Percentiles rank a stretch among this genome's conserved stretches.
These are phyloP conservation scores for Neofusicoccum cordaticola DNA, from an alignment of 2,329 filamentous ascomycete species.

Conservation along the genomic window DNA sequence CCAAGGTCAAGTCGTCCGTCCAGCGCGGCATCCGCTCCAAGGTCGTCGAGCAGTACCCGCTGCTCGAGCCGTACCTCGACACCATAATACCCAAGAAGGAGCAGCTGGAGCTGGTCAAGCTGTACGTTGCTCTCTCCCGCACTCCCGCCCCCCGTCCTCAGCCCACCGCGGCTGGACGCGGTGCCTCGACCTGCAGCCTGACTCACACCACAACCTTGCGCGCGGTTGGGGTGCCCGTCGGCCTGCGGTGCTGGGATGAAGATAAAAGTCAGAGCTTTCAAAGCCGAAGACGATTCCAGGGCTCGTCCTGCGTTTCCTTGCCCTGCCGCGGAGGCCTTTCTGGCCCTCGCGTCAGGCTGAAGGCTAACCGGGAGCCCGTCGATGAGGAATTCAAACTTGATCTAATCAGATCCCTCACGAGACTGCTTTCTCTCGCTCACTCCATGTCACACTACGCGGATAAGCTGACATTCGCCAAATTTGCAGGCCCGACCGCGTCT, in stretches of 20 bases:
- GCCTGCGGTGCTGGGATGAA: neutral
- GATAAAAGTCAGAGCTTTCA: neutral
- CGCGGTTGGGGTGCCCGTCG: neutral
- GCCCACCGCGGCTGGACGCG: neutral
- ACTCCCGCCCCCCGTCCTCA: neutral
- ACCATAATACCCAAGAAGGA: conserved; percentile 94
- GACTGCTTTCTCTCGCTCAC: no score
- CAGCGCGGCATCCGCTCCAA: conserved; percentile 83
- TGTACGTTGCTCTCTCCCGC: conserved; percentile 47
- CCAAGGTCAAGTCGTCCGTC: conserved; percentile 95
- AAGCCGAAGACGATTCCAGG: neutral
- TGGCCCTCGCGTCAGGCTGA: neutral
- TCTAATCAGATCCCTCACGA: conserved; percentile 11
- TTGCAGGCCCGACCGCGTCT: conserved; percentile 73
- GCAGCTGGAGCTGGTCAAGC: conserved; percentile 84
- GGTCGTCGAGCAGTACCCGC: conserved; percentile 79
- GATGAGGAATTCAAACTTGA: conserved; percentile 7
- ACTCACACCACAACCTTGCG: conserved; percentile 7
- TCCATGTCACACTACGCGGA: neutral
- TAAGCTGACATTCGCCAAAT: neutral
- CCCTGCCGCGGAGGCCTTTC: neutral
- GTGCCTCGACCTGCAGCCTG: neutral
- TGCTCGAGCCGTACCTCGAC: conserved; percentile 84
- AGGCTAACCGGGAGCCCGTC: conserved; percentile 3
- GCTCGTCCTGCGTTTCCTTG: neutral